phyloP scores from a whole-genome alignment of 768 basidiomycete species.

The Tricholoma sp. region DNA sequence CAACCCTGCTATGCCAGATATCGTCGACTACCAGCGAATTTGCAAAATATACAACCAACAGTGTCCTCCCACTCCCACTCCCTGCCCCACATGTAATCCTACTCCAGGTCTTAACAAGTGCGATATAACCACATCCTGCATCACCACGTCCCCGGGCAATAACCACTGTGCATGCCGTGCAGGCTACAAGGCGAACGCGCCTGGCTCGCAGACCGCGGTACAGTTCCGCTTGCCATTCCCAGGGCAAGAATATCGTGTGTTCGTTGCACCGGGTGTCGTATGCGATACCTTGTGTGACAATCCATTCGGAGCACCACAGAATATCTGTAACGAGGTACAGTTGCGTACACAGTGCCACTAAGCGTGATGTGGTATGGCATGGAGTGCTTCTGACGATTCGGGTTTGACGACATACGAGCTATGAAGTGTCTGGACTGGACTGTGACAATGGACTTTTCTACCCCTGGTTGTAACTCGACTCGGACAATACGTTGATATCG shows the following conservation, averaged over 20 bases:
- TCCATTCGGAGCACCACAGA: background rate
- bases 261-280: background rate
- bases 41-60: background rate
- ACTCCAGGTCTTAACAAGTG: background rate
- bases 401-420: no score
- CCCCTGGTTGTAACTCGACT: no score
- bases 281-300: background rate
- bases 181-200: background rate
- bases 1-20: background rate
- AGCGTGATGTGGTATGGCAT: no score
- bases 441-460: no score
- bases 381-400: no score
- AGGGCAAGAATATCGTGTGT: background rate
- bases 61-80: background rate
- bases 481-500: no score
- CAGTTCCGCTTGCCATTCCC: background rate
- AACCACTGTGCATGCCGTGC: background rate
- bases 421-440: no score
- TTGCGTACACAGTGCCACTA: no score
- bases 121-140: background rate
- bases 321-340: background rate
- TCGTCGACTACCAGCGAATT: background rate
- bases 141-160: background rate
- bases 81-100: background rate
- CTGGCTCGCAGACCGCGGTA: background rate